Evolutionary conservation across 2,329 filamentous ascomycete species (phyloP).

Genomic region (Verticillium dahliae): DNA sequence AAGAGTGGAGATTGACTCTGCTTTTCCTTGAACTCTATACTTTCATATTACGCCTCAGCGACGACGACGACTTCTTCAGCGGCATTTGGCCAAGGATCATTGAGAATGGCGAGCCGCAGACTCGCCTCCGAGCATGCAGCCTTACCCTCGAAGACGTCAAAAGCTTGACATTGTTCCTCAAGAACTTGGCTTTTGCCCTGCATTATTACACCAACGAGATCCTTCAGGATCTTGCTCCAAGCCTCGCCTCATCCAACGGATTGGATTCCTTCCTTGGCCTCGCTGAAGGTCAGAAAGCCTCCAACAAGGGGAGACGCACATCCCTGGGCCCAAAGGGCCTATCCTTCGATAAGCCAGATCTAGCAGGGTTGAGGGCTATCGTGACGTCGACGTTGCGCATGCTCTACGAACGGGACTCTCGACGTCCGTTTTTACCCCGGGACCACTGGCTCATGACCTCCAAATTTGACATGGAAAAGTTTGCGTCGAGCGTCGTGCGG

Average conservation of each 20-base stretch:
- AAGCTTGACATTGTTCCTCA: conserved; percentile 73
- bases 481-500: conserved; percentile 76
- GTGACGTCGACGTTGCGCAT: conserved; percentile 77
- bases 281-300: background rate
- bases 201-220: conserved; percentile 75
- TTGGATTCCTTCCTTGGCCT: conserved; percentile 9
- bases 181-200: conserved; percentile 82
- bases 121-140: conserved; percentile 54
- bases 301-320: background rate
- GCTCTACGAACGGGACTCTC: conserved; percentile 88
- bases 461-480: conserved; percentile 81
- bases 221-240: conserved; percentile 17
- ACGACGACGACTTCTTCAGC: conserved; percentile 91
- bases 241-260: conserved; percentile 5
- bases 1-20: conserved; percentile 83
- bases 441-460: conserved; percentile 91
- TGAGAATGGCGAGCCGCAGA: conserved; percentile 26
- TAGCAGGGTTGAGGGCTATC: conserved; percentile 72
- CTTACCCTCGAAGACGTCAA: conserved; percentile 67
- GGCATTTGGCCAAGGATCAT: conserved; percentile 37
- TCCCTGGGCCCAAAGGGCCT: background rate
- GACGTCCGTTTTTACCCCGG: conserved; percentile 74
- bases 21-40: conserved; percentile 92
- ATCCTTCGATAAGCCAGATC: conserved; percentile 42
- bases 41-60: conserved; percentile 85